These are phyloP conservation scores for Starmerella khaoyaiensis DNA, from an alignment of 805 yeast genomes.

Conservation along the genomic window DNA sequence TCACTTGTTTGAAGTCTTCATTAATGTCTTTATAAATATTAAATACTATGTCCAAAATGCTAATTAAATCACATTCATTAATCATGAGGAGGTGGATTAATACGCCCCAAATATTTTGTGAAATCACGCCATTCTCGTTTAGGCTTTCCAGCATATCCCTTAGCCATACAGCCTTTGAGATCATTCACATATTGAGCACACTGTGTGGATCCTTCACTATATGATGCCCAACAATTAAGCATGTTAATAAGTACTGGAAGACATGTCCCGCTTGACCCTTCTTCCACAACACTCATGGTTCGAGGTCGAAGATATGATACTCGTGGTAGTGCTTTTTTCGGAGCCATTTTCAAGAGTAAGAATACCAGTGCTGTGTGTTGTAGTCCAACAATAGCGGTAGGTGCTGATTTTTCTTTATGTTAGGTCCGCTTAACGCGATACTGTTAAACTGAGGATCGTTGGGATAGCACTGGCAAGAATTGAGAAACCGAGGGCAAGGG, in stretches of 20 bases:
- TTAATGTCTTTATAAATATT: too few relatives aligned
- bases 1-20: too few relatives aligned
- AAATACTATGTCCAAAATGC: too few relatives aligned
- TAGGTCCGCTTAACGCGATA: neutral
- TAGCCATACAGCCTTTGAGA: constrained; percentile 60
- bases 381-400: too few relatives aligned
- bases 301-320: constrained; percentile 17
- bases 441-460: neutral
- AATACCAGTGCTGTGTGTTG: neutral
- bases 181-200: constrained; percentile 47
- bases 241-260: constrained; percentile 69
- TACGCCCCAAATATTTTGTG: constrained; percentile 18
- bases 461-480: neutral
- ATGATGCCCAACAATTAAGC: constrained; percentile 92
- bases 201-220: constrained; percentile 63
- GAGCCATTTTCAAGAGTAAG: constrained; percentile 7
- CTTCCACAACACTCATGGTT: constrained; percentile 15
- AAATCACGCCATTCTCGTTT: constrained; percentile 20
- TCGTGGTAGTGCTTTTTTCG: constrained; percentile 17
- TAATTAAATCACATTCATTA: too few relatives aligned
- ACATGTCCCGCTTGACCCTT: constrained; percentile 37
- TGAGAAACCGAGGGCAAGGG: constrained; percentile 7
- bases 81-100: constrained; percentile 40
- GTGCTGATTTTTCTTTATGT: too few relatives aligned
- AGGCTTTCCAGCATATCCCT: constrained; percentile 21